Base-by-base conservation (phyloP, 2,329 filamentous ascomycete genomes). In the Ceratocystis papillata region DNA sequence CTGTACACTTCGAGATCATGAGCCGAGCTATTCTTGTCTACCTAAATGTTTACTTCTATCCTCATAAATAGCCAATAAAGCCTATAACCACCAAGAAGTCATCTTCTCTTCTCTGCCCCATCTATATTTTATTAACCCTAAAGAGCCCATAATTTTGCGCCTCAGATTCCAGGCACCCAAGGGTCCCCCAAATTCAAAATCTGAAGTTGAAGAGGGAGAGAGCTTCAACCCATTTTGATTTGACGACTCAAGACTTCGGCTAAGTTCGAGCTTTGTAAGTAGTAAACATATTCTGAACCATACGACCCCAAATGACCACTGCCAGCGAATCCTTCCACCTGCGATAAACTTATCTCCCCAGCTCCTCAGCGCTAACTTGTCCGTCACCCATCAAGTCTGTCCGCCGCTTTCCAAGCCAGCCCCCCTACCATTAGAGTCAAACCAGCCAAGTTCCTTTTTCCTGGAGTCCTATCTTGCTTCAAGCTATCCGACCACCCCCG, bases 401-500 rank as follows among this genome's bases (percentile, higher is more conserved):
- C 25, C 28, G 4, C 48, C 4, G 48, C 22, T 10, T 53, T 53
- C 48, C 48, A 53, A 41, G 48, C 48, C 48, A 53, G 48, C 22
- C 20, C 48, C 48, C 15, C 22, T 53, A 41, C 37, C 37, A 15
- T 41, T 41, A 41, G 37, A 41, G 37, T 15, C 37, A 41, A 41
- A 41, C 10, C 37, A 41, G 37, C 37, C 37, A 12, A 41, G 37
- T 41, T 41, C 37, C 37, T 41, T 41, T 41, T 41, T 41, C 37
- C 37, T 15, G 1, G 10, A 41, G 37, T 41, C 12, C 37, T 41
- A 41, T 30, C n/a, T 44, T 46, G 25, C 22, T n/a, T 37, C 30
- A n/a, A 62, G 60, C 60, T 46, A 59, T 8, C 55, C 55, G 55
- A 59, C n/a, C 25, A 59, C 37, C 37, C 20, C 60, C 37, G 37